Evolutionary conservation across 2,329 filamentous ascomycete genomes (phyloP).

Genomic region (Claviceps maximensis): DNA sequence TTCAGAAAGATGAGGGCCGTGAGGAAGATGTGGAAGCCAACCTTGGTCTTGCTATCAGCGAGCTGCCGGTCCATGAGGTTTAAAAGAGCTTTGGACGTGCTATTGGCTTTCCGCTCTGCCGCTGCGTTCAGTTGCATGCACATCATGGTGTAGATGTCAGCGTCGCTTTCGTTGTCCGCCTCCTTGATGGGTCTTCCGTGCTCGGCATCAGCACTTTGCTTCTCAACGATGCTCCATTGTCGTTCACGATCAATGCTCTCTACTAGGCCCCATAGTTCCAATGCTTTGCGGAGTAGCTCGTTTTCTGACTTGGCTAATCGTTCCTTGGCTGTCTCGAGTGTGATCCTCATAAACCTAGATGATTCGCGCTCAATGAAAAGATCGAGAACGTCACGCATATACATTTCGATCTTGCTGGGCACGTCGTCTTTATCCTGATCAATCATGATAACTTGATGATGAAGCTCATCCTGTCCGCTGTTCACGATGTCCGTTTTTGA

Average conservation of each 20-base stretch:
- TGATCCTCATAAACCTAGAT: slow-evolving; percentile 46
- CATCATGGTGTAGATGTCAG: slow-evolving; percentile 46
- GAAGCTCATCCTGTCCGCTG: neutral
- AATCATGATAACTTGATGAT: slow-evolving; percentile 37
- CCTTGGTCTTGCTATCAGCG: slow-evolving; percentile 46
- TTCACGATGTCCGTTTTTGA: neutral
- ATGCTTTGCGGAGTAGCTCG: slow-evolving; percentile 40
- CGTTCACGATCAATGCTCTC: slow-evolving; percentile 53
- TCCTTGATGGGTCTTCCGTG: slow-evolving; percentile 36
- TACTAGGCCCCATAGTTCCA: slow-evolving; percentile 52
- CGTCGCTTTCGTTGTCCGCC: slow-evolving; percentile 31
- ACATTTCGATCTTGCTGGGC: slow-evolving; percentile 43
- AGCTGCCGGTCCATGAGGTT: slow-evolving; percentile 48
- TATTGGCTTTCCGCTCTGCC: slow-evolving; percentile 48
- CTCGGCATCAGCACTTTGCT: slow-evolving; percentile 27
- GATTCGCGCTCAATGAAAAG: slow-evolving; percentile 46
- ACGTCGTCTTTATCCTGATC: slow-evolving; percentile 49
- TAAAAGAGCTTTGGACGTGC: slow-evolving; percentile 43
- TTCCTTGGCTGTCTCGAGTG: slow-evolving; percentile 39
- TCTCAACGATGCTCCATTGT: slow-evolving; percentile 44
- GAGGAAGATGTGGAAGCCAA: slow-evolving; percentile 48
- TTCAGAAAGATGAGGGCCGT: slow-evolving; percentile 50
- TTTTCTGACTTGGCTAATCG: slow-evolving; percentile 35
- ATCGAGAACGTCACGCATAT: slow-evolving; percentile 44
- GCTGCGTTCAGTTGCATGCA: slow-evolving; percentile 52